phyloP scores from a whole-genome alignment of 192 early-diverging fungal genomes.

The Entomortierella beljakovae region DNA sequence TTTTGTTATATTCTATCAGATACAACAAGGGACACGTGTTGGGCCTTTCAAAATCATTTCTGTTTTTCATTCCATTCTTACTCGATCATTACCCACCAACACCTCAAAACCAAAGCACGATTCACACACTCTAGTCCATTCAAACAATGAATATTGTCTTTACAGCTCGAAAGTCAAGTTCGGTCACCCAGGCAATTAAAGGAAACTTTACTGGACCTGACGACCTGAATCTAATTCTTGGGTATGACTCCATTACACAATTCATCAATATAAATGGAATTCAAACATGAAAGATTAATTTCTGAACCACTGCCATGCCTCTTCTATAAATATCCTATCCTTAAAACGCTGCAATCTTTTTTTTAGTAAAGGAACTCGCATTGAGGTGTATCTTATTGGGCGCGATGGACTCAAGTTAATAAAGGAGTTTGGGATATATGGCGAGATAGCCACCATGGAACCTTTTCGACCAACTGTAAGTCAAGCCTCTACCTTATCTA shows the following conservation, averaged over 20 bases:
- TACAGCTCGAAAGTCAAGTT: conserved; percentile 83
- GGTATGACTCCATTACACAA: conserved; percentile 55
- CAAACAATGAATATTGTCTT: conserved; percentile 65
- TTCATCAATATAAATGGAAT: too few species aligned
- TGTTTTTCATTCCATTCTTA: too few species aligned
- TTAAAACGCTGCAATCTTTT: not conserved
- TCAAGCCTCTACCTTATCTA: too few species aligned
- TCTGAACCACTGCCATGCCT: too few species aligned
- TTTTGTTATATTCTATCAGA: too few species aligned
- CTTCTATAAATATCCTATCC: too few species aligned
- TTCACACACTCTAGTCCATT: not conserved
- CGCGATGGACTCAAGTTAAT: conserved; percentile 59
- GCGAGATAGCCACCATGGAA: conserved; percentile 70
- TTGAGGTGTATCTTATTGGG: conserved; percentile 69
- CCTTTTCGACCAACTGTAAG: conserved; percentile 59
- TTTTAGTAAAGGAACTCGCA: conserved; percentile 64
- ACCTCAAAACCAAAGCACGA: too few species aligned
- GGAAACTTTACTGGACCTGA: conserved; percentile 73
- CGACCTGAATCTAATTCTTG: conserved; percentile 78
- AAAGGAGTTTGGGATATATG: conserved; percentile 73
- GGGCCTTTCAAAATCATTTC: too few species aligned
- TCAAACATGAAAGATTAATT: not conserved
- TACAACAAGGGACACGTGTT: too few species aligned
- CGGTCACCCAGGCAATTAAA: conserved; percentile 72
- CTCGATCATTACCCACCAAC: too few species aligned